phyloP scores from a whole-genome alignment of 768 basidiomycete genomes.

The Hemileccinum impolitum region DNA sequence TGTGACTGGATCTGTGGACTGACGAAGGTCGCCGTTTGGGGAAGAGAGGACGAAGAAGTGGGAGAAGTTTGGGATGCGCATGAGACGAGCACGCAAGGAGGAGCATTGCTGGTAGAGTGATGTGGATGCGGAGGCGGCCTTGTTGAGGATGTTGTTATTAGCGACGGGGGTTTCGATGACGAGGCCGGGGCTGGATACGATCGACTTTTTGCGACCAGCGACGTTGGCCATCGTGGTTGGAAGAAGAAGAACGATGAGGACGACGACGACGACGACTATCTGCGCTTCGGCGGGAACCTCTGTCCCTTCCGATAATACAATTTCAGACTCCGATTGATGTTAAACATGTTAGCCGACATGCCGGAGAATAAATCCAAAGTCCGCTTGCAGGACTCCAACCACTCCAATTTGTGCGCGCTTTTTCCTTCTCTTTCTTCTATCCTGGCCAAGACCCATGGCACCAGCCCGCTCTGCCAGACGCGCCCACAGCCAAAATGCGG shows the following conservation, averaged over 20 bases:
- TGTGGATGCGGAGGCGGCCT: conserved; percentile 80
- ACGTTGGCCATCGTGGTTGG: conserved; percentile 48
- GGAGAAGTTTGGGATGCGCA: conserved; percentile 73
- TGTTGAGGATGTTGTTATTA: conserved; percentile 87
- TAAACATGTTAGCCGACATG: conserved; percentile 15
- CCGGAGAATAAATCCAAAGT: conserved; percentile 12
- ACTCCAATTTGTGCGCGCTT: conserved; percentile 26
- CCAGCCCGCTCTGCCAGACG: conserved; percentile 63
- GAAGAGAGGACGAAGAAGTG: conserved; percentile 65
- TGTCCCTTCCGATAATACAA: conserved; percentile 27
- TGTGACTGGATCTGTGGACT: conserved; percentile 88
- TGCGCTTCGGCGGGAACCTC: too few species aligned
- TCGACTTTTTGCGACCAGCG: conserved; percentile 78
- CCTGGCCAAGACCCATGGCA: conserved; percentile 72
- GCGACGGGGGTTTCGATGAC: conserved; percentile 72
- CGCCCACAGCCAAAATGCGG: conserved; percentile 35
- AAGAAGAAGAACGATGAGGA: too few species aligned
- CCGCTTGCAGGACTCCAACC: conserved; percentile 30
- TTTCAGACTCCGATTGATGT: conserved; percentile 30
- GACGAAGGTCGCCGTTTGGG: conserved; percentile 54
- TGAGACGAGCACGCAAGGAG: conserved; percentile 67
- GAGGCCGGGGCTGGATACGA: conserved; percentile 59
- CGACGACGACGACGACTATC: too few species aligned
- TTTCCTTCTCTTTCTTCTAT: conserved; percentile 16
- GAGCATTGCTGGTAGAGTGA: conserved; percentile 94